Base-by-base conservation (phyloP, 768 basidiomycete species). In the Tricholoma hemisulphureum region DNA sequence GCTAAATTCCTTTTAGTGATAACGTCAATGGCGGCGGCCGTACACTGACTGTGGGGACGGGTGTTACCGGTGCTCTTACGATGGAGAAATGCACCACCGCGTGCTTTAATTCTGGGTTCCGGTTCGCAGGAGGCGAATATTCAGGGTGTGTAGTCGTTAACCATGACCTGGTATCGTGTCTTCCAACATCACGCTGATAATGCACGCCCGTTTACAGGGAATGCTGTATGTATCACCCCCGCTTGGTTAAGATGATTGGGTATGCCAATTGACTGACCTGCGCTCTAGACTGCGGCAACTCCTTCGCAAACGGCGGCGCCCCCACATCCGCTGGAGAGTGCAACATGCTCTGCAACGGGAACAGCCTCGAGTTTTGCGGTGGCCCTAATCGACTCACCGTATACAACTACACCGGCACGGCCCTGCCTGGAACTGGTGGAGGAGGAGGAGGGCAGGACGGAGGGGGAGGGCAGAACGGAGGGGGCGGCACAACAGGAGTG, bases 341-440 rank as follows among this genome's bases (percentile, higher is more conserved):
- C 65, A 78, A 76, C 63, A 89, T 89, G 87, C 61, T 76, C 24
- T 91, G 89, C 65, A 70, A 69, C 2, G 89, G 88, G 11, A 85
- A 87, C 57, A 71, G 69, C 37, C 75, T 83, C 0, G 84, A 90
- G 64, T 84, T 84, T 58, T 92, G 90, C 61, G 90, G 90, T 20
- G 90, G 89, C 31, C 86, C 89, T 0, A 78, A 86, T 64, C 73
- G 82, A 43, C 73, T 91, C 20, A 87, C 82, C 53, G 69, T 85
- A 2, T 91, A 88, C 69, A 87, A 89, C 67, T 89, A 82, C 61
- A 89, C 87, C 37, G 87, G 86, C 0, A 81, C 78, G 0, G 69
- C 73, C 56, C 73, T 84, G 21, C 80, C 83, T n/a, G 62, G 67
- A 14, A 67, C 66, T 11, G 58, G 65, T 16, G 68, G 65, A 7